Percentiles rank a stretch among this genome's conserved stretches.
Evolutionary conservation across 495 filamentous ascomycete species (phyloP).

Genomic region (Annulohypoxylon moriforme): DNA sequence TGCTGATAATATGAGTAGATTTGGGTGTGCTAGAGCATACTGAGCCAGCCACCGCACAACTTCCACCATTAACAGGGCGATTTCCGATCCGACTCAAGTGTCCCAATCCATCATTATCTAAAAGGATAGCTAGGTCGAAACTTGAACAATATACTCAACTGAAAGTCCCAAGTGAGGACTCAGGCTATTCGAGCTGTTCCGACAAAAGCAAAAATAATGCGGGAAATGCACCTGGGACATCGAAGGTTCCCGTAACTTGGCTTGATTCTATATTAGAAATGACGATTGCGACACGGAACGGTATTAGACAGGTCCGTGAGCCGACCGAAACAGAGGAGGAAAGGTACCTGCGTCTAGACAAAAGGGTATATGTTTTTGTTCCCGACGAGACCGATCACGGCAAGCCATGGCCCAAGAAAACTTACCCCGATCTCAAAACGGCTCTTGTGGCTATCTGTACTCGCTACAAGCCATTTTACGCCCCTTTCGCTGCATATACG

Average conservation of each 20-base stretch:
- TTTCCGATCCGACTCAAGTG: conserved; percentile 18
- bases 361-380: conserved; percentile 28
- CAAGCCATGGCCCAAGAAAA: conserved; percentile 37
- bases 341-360: conserved; percentile 9
- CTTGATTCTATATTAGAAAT: conserved; percentile 44
- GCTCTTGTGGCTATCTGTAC: conserved; percentile 38
- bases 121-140: background rate
- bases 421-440: conserved; percentile 38
- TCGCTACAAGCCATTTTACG: conserved; percentile 40
- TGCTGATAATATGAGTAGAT: conserved; percentile 10
- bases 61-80: conserved; percentile 1
- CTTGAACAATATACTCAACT: background rate
- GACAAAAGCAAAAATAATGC: background rate
- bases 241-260: conserved; percentile 36
- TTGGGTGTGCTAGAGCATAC: background rate
- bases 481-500: conserved; percentile 41
- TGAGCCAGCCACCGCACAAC: background rate
- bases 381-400: conserved; percentile 9
- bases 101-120: background rate
- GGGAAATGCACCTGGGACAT: background rate
- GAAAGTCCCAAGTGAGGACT: background rate
- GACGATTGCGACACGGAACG: conserved; percentile 27
- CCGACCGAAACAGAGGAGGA: conserved; percentile 6
- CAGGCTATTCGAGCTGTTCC: background rate
- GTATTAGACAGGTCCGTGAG: background rate